Percentiles rank a stretch among this genome's conserved stretches.
Conservation (phyloP, 176 grass and related monocot genomes). For the Bonia amplexicaulis region DNA sequence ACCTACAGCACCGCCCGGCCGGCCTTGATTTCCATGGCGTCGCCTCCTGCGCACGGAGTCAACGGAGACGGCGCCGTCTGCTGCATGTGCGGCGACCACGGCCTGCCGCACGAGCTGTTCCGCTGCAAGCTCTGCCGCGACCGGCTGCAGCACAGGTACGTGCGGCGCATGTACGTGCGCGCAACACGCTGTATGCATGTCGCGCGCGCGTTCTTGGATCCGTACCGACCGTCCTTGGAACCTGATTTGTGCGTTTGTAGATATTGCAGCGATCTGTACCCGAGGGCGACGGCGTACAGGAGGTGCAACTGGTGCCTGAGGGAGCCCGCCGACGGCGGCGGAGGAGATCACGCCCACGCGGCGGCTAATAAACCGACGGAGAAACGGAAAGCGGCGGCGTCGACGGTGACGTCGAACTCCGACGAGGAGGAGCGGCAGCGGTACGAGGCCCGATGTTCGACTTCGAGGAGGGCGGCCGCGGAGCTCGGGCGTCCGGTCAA, state of each 20-base stretch:
- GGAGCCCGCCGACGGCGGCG: conserved; percentile 16
- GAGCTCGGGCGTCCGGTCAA: conserved; percentile 49
- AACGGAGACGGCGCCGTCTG: conserved; percentile 31
- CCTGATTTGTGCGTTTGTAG: conserved; percentile 10
- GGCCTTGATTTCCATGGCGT: not conserved
- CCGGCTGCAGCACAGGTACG: conserved; percentile 79
- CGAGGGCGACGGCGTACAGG: conserved; percentile 46
- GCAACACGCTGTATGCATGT: not conserved
- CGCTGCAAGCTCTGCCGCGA: conserved; percentile 67
- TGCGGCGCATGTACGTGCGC: not conserved
- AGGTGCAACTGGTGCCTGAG: conserved; percentile 91
- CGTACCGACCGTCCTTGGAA: not conserved
- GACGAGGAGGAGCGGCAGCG: conserved; percentile 4
- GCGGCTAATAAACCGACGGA: not conserved
- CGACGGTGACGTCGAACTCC: not conserved
- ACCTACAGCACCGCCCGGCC: not conserved
- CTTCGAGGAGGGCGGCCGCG: not conserved
- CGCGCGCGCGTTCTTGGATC: not conserved
- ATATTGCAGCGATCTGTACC: conserved; percentile 94
- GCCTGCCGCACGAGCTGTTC: conserved; percentile 64
- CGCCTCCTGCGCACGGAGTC: not conserved
- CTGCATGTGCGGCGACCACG: conserved; percentile 98
- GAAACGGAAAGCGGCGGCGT: not conserved
- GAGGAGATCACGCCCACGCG: not conserved
- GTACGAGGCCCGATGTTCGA: not conserved